A percentile compares a stretch with the other conserved stretches of the same genome.
These are phyloP conservation scores for Fraxinus greggii DNA, from an alignment of 305 asterid species.

Conservation along the genomic window DNA sequence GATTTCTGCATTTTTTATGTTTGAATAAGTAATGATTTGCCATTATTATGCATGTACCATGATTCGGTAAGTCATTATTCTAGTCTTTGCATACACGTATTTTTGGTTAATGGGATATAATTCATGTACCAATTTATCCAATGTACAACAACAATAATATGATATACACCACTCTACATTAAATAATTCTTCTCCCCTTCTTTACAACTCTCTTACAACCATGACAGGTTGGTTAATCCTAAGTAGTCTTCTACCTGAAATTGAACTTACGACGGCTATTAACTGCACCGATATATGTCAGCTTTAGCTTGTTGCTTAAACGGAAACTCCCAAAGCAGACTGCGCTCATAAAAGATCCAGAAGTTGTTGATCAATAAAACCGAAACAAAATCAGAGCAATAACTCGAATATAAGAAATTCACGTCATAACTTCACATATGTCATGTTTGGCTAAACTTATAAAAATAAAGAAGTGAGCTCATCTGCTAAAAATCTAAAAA, in stretches of 20 bases:
- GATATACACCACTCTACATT: not conserved
- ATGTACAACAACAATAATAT: not conserved
- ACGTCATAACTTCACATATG: not conserved
- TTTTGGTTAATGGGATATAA: no score
- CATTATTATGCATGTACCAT: no score
- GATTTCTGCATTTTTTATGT: no score
- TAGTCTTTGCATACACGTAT: no score
- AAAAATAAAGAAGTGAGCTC: not conserved
- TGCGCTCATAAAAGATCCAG: conserved; percentile 33
- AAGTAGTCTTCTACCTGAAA: conserved; percentile 4
- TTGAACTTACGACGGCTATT: conserved; percentile 1
- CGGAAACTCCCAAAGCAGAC: conserved; percentile 58
- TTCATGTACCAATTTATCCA: not conserved
- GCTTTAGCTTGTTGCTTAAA: conserved; percentile 28
- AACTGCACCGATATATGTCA: conserved; percentile 14
- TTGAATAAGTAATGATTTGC: no score
- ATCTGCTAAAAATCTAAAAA: not conserved
- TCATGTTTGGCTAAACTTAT: not conserved
- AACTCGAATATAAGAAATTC: not conserved
- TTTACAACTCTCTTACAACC: not conserved
- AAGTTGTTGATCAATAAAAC: not conserved
- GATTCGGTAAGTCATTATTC: no score
- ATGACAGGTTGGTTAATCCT: not conserved
- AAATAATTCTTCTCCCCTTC: not conserved
- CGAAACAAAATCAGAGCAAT: not conserved